Evolutionary conservation across 257 asterid species (phyloP).

Genomic region (Capsicum pubescens): DNA sequence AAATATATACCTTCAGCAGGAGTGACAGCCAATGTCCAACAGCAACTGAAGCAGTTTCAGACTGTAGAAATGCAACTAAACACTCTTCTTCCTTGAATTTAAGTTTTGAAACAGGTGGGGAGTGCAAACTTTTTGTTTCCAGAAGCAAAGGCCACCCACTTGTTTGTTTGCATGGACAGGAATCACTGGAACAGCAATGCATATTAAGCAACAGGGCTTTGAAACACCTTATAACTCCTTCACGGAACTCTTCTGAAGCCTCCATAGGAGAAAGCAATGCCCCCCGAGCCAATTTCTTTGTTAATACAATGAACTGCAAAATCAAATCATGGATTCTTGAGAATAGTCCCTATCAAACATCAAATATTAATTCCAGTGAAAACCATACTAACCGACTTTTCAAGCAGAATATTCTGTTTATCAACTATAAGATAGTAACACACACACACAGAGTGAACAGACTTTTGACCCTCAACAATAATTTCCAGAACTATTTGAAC

Average conservation of each 20-base stretch:
- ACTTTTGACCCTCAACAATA: slow-evolving; percentile 14
- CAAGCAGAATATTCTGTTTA: not conserved
- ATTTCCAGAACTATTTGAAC: slow-evolving; percentile 2
- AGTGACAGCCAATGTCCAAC: slow-evolving; percentile 98
- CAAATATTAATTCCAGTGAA: not conserved
- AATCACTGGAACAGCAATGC: slow-evolving; percentile 62
- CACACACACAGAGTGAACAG: not conserved
- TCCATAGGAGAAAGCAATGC: slow-evolving; percentile 80
- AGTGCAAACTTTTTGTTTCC: slow-evolving; percentile 44
- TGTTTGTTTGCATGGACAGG: slow-evolving; percentile 75
- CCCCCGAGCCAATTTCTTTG: slow-evolving; percentile 83
- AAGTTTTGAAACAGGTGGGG: slow-evolving; percentile 39
- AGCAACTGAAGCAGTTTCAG: slow-evolving; percentile 89
- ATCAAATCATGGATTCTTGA: slow-evolving; percentile 18
- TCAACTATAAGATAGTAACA: not conserved
- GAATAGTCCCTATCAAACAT: not conserved
- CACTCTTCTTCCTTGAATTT: slow-evolving; percentile 56
- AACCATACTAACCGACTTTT: not conserved
- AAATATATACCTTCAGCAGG: slow-evolving; percentile 74
- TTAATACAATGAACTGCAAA: slow-evolving; percentile 73
- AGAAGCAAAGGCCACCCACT: slow-evolving; percentile 52
- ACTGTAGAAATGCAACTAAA: slow-evolving; percentile 80
- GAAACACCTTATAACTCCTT: slow-evolving; percentile 85
- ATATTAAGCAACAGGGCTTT: slow-evolving; percentile 71
- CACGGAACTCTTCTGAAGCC: slow-evolving; percentile 97